Base-by-base conservation (phyloP, 139 green algal genomes). In the Coccomyxa sp. region DNA sequence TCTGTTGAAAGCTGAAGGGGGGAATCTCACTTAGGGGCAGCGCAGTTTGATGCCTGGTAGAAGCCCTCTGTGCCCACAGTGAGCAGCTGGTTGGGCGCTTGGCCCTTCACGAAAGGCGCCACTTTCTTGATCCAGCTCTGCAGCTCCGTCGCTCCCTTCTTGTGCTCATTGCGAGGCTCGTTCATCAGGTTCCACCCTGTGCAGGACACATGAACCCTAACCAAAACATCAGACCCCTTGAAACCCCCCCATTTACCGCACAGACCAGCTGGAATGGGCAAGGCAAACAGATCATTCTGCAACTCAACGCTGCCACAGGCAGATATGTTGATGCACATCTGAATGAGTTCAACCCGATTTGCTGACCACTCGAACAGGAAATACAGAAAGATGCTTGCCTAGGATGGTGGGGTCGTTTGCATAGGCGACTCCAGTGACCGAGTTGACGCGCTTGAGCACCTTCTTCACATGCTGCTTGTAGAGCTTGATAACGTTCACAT, bases 341-440 rank as follows among this genome's bases (percentile, higher is more conserved):
- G 38, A 7, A 51, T 51, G 38, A 51, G 38, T 51, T 51, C 3
- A 51, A 7, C n/a, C 38, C 3, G 38, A 51, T 7, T 11, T 51
- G 38, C 38, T 51, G 38, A 51, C 38, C 3, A 51, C 38, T 7
- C 38, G 7, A 51, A 51, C 38, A 23, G 51, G 57, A 23, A 3
- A 25, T 83, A 77, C 91, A 93, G 82, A 93, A 90, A 14, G 93
- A 66, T 94, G 77, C 88, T 82, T 89, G 10, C 84, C 87, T 60
- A 96, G 87, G 78, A 96, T 92, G 38, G 91, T 91, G 57, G 91
- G 90, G 80, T 96, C 93, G 38, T 95, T 86, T 25, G 67, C 82
- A 83, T 95, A 95, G 13, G 14, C 13, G 28, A 87, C 28, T 0
- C 91, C 89, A 21, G 85, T 96, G 84, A 94, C 85, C 4, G 87